Evolutionary conservation across 108 stramenopile species (phyloP).

Genomic region (Schizochytrium sp.): DNA sequence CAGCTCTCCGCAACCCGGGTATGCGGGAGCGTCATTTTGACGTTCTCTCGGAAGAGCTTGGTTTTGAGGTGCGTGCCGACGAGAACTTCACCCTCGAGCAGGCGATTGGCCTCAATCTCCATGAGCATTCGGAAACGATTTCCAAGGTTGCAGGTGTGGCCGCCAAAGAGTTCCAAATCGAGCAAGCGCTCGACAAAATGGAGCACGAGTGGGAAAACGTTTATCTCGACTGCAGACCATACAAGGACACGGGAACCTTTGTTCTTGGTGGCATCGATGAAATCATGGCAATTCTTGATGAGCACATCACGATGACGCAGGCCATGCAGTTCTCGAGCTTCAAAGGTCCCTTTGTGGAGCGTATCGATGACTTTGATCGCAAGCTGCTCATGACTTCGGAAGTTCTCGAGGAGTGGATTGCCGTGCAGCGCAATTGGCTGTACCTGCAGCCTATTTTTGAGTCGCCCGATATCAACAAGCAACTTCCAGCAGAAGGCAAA

Average conservation of each 20-base stretch:
- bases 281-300: slow-evolving; percentile 50
- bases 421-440: slow-evolving; percentile 61
- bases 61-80: slow-evolving; percentile 22
- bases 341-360: slow-evolving; percentile 55
- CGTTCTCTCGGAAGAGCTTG: slow-evolving; percentile 24
- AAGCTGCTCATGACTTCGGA: slow-evolving; percentile 34
- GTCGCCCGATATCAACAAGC: slow-evolving; percentile 62
- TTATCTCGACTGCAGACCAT: slow-evolving; percentile 39
- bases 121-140: slow-evolving; percentile 39
- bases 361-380: slow-evolving; percentile 38
- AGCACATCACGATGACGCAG: slow-evolving; percentile 54
- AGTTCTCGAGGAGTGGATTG: slow-evolving; percentile 44
- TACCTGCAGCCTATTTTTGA: slow-evolving; percentile 66
- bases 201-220: slow-evolving; percentile 45
- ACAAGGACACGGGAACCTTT: slow-evolving; percentile 55
- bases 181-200: slow-evolving; percentile 52
- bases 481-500: slow-evolving; percentile 53
- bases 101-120: slow-evolving; percentile 41
- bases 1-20: slow-evolving; percentile 41
- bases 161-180: slow-evolving; percentile 61
- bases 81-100: slow-evolving; percentile 40
- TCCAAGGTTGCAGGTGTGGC: slow-evolving; percentile 49
- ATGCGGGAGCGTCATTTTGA: slow-evolving; percentile 44
- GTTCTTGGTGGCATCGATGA: slow-evolving; percentile 51
- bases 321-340: slow-evolving; percentile 60